Evolutionary conservation across 352 stramenopile genomes (phyloP), one percentile per base, ranked within the genome.

Genomic region (Globisporangium cederbergense): DNA sequence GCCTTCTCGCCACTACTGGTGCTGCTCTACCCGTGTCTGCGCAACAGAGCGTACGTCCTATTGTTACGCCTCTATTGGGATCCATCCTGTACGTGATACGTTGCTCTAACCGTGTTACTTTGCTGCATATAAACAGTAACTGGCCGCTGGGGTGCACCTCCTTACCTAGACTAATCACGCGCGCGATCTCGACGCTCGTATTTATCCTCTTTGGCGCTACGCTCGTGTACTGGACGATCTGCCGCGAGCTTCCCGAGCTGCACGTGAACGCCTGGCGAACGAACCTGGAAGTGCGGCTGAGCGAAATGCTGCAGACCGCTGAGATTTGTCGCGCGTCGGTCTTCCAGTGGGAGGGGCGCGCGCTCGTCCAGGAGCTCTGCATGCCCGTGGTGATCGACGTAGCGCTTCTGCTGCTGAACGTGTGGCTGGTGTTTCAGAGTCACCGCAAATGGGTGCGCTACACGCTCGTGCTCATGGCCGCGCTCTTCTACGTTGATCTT

Each of bases 61-160:
- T 16, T 16, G 1, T 22, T 46, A 14, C 40, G 14, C 40, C 40
- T 46, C 40, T 20, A 20, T 25, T 3, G 53, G 9, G 34, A 46
- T 50, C 22, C 34, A 56, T 13, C n/a, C 16, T 16, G 28, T 14
- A 25, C 22, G 5, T 32, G 28, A 16, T 25, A 14, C 6, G n/a
- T 8, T 8, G 4, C 38, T 2, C 28, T 56, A 42, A 56, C 9
- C 16, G 28, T 7, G 13, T 4, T 14, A 16, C 36, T 36, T 20
- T 54, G 13, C 32, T 63, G 56, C 56, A 11, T 56, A 46, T 42
- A 56, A 34, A 46, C 58, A 93, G 84, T 14, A 83, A 83, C 56
- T 95, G 86, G 83, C 86, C 86, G 47, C 73, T 95, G 36, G 74
- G 70, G 8, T 91, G 83, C 64, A 52, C 66, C 51, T 91, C 82